A percentile compares a stretch with the other conserved stretches of the same genome.
Conservation (phyloP, 2,329 filamentous ascomycete species). For the Diplodia sapinea region DNA sequence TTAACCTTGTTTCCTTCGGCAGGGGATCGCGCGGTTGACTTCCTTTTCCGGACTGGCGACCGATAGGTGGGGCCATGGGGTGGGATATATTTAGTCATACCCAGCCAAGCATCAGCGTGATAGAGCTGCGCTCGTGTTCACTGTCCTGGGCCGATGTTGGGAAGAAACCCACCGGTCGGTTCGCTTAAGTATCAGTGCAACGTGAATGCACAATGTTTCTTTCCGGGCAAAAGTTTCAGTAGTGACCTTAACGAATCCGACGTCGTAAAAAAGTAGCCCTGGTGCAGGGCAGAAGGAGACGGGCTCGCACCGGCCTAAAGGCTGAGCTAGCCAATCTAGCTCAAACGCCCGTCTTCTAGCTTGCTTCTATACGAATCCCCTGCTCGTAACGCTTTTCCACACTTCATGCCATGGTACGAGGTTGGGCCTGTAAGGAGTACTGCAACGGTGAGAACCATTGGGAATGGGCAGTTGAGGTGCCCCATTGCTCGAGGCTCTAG, state of each 20-base stretch:
- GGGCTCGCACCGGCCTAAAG: slow-evolving; percentile 3
- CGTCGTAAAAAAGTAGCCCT: no score
- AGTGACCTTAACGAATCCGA: no score
- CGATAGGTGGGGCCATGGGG: not conserved
- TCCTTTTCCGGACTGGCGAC: slow-evolving; percentile 6
- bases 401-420: not conserved
- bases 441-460: not conserved
- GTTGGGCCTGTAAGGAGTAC: no score
- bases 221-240: no score
- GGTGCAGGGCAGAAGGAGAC: not conserved
- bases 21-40: slow-evolving; percentile 1
- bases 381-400: not conserved
- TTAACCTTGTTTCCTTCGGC: slow-evolving; percentile 24
- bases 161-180: not conserved
- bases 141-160: not conserved
- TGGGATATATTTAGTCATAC: slow-evolving; percentile 5
- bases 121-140: not conserved
- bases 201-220: no score
- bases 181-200: not conserved
- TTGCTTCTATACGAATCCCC: not conserved
- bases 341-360: slow-evolving; percentile 8
- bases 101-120: no score
- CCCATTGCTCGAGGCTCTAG: not conserved
- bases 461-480: not conserved
- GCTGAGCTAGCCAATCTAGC: slow-evolving; percentile 1